These are phyloP conservation scores for Euclidium syriacum DNA, from an alignment of 345 rosid genomes.

Conservation along the genomic window DNA sequence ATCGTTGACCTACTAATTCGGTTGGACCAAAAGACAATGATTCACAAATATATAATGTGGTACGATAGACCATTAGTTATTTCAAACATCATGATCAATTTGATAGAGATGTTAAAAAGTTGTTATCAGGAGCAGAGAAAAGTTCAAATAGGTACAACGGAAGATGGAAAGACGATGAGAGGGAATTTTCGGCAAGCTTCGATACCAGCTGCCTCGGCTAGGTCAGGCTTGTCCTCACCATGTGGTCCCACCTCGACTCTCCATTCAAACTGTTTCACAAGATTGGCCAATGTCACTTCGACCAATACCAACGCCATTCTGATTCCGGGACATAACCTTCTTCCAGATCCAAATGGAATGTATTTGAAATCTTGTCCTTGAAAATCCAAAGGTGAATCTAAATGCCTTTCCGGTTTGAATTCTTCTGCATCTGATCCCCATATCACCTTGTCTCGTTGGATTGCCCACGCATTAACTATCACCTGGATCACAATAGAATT, in stretches of 20 bases:
- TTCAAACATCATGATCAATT: no score
- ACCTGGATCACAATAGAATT: no score
- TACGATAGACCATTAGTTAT: no score
- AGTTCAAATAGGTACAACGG: background rate
- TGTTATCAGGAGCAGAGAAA: background rate
- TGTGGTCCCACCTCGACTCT: background rate
- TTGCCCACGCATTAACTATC: slow-evolving; percentile 26
- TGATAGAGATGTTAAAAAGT: no score
- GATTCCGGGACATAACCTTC: slow-evolving; percentile 20
- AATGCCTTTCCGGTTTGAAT: slow-evolving; percentile 23
- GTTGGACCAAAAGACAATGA: no score
- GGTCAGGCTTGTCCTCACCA: background rate
- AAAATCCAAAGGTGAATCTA: slow-evolving; percentile 5
- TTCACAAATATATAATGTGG: no score
- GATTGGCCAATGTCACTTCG: slow-evolving; percentile 6
- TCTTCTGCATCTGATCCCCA: slow-evolving; percentile 29
- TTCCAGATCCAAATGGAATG: slow-evolving; percentile 25
- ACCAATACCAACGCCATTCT: background rate
- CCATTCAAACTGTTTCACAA: slow-evolving; percentile 21
- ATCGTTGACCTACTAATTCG: no score
- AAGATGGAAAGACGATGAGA: background rate
- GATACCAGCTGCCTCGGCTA: background rate
- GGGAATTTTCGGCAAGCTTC: slow-evolving; percentile 6
- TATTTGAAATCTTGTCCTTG: slow-evolving; percentile 22
- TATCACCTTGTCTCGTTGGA: slow-evolving; percentile 5